Percentiles rank a stretch among this genome's conserved stretches.
Conservation (phyloP, 108 stramenopile genomes). For the Epithemia pelagica region DNA sequence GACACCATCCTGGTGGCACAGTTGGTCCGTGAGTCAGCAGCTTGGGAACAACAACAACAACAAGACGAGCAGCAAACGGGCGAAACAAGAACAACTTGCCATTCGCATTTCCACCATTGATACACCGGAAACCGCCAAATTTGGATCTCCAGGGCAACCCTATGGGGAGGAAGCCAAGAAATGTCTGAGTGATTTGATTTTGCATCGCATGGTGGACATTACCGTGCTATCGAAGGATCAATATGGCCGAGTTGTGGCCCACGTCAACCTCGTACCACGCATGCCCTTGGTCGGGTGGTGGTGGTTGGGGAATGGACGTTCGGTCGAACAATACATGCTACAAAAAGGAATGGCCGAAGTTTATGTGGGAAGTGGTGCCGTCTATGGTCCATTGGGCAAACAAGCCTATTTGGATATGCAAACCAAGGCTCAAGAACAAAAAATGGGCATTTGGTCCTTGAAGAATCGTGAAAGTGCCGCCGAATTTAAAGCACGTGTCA, state of each 20-base stretch:
- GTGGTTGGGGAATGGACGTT: background rate
- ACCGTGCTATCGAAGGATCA: constrained; percentile 35
- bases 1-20: constrained; percentile 26
- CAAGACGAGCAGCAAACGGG: constrained; percentile 14
- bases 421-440: constrained; percentile 15
- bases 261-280: too few relatives aligned
- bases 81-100: constrained; percentile 23
- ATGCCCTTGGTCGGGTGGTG: constrained; percentile 1
- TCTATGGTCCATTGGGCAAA: constrained; percentile 36
- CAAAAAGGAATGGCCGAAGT: constrained; percentile 43
- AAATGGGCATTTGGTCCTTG: constrained; percentile 37
- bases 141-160: constrained; percentile 43
- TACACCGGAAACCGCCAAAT: constrained; percentile 42
- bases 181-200: constrained; percentile 13
- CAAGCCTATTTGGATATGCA: constrained; percentile 29
- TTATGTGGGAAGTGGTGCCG: constrained; percentile 44
- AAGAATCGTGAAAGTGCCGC: constrained; percentile 34
- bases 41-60: constrained; percentile 7
- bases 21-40: too few relatives aligned
- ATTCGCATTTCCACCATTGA: constrained; percentile 50
- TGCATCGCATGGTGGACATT: constrained; percentile 12
- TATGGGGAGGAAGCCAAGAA: constrained; percentile 49
- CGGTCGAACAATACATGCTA: constrained; percentile 33
- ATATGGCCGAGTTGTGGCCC: constrained; percentile 38
- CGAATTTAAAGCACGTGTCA: constrained; percentile 36